Conservation (phyloP, 129 eudicot genomes). For the Artemisia argyi region DNA sequence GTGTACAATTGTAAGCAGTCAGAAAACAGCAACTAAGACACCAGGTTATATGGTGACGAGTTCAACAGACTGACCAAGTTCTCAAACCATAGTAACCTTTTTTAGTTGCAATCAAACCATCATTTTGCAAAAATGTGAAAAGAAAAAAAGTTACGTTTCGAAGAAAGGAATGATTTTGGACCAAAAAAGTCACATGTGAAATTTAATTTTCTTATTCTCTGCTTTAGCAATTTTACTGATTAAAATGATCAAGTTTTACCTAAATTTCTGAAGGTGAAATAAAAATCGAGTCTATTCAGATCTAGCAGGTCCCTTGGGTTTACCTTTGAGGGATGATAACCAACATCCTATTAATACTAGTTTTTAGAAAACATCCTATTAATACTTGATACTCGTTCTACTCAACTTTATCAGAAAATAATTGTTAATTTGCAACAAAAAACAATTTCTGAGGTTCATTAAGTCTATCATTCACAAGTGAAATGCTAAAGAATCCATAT, state of each 20-base stretch:
- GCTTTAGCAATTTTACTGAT: too few relatives aligned
- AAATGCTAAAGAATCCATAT: conserved; percentile 5
- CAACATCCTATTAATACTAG: too few relatives aligned
- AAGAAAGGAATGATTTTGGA: background rate
- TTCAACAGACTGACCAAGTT: background rate
- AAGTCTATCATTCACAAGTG: background rate
- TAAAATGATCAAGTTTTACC: too few relatives aligned
- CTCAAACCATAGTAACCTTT: conserved; percentile 1
- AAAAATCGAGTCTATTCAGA: too few relatives aligned
- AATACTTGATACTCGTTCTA: too few relatives aligned
- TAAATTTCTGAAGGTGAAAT: too few relatives aligned
- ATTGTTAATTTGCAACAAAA: background rate
- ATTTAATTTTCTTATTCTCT: too few relatives aligned
- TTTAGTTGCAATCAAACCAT: conserved; percentile 14
- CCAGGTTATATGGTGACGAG: background rate
- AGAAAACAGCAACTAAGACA: conserved; percentile 7
- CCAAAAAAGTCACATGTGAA: too few relatives aligned
- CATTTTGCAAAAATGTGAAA: background rate
- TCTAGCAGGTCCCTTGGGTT: too few relatives aligned
- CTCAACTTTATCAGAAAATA: background rate
- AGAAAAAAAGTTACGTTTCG: background rate
- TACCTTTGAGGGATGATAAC: too few relatives aligned
- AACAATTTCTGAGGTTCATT: background rate
- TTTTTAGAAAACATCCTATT: too few relatives aligned
- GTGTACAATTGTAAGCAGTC: background rate